Evolutionary conservation across 495 filamentous ascomycete species (phyloP), one percentile per base, ranked within the genome.

Genomic region (Choiromyces venosus): DNA sequence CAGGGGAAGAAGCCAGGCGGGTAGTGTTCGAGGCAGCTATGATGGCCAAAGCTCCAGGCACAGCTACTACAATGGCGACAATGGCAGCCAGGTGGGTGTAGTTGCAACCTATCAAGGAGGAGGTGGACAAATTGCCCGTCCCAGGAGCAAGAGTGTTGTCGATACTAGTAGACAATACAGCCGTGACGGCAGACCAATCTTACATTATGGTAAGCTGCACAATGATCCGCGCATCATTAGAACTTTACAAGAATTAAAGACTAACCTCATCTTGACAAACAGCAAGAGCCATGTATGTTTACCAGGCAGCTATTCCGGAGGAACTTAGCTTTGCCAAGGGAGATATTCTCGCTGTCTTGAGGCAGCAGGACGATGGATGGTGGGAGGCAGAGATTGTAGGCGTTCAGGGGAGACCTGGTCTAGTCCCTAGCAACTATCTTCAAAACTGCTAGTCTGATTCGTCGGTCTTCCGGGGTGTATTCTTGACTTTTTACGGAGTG

Each of bases 341-440:
- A 67, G 96, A 99, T 81, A 86, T 92, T 68, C 84, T 99, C 10
- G 92, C 94, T 1, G 89, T 99, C n/a, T 83, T 96, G 42, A 86
- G 93, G 74, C 88, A 94, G 73, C 96, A 99, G 82, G 96, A 99
- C 83, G 96, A 99, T 80, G 96, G 96, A 16, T 99, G 96, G 96
- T 99, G 96, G 96, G 95, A 98, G 85, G 95, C 96, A 19, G 94
- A 97, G 83, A 88, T 97, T 69, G 91, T 93, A 68, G 91, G 92
- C 0, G 89, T 88, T 77, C 89, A 89, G 37, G 86, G 88, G 29
- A 86, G 89, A 77, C 84, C 91, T 16, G 96, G 96, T 36, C 85
- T 99, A 80, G 96, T 98, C 69, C 96, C 96, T 35, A 97, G 94
- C 83, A 99, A 99, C 83, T 99, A 99, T 80, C 84, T 99, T 81